phyloP scores from a whole-genome alignment of 805 yeast genomes.

The Brettanomyces nanus region DNA sequence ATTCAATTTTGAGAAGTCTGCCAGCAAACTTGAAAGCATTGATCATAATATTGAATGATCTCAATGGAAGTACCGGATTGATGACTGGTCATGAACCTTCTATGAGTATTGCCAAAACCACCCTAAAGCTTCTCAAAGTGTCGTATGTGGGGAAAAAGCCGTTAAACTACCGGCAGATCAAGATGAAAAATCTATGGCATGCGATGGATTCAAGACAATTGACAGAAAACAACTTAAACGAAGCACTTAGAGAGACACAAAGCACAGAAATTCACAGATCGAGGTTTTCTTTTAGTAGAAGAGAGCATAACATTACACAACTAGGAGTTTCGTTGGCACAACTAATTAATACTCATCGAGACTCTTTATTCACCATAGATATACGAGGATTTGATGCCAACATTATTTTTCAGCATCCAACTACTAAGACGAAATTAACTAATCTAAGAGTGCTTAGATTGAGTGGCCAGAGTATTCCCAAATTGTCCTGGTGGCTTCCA shows the following conservation, averaged over 20 bases:
- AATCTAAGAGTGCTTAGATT: constrained; percentile 11
- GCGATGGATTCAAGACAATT: no score
- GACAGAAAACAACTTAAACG: no score
- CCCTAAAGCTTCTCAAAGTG: constrained; percentile 1
- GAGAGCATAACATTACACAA: constrained; percentile 5
- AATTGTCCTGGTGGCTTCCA: constrained; percentile 19
- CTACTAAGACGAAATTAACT: constrained; percentile 5
- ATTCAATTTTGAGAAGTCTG: constrained; percentile 6
- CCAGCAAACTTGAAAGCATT: constrained; percentile 13
- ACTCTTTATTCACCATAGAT: constrained; percentile 13
- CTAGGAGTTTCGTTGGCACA: constrained; percentile 13
- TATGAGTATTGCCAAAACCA: no score
- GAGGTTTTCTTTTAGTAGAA: constrained; percentile 6
- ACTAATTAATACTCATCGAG: constrained; percentile 7
- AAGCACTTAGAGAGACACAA: no score
- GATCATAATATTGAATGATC: constrained; percentile 1
- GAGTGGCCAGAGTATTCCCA: constrained; percentile 17
- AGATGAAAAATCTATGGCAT: no score
- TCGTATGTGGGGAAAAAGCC: not conserved
- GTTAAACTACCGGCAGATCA: constrained; percentile 1
- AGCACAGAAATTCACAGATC: no score
- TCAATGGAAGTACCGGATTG: constrained; percentile 5
- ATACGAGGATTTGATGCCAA: constrained; percentile 17
- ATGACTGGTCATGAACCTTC: constrained; percentile 3
- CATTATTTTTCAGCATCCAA: constrained; percentile 9